phyloP scores from a whole-genome alignment of 2,329 filamentous ascomycete species.

The Alternaria rosae region DNA sequence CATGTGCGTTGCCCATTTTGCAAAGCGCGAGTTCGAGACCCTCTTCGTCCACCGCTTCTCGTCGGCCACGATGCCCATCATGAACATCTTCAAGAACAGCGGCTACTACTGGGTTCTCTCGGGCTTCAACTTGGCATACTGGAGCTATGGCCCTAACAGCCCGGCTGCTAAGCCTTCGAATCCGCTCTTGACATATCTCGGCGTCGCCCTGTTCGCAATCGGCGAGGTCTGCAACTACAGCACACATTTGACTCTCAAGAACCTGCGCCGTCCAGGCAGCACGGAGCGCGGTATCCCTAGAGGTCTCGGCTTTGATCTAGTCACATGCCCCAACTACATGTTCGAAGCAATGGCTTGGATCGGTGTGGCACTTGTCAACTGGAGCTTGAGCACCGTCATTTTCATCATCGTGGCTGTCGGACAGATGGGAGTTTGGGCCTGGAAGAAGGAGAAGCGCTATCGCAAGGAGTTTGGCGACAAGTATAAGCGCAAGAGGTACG shows the following conservation, averaged over 20 bases:
- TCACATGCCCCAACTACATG: conserved; percentile 98
- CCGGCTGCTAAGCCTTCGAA: conserved; percentile 65
- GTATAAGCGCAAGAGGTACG: conserved; percentile 93
- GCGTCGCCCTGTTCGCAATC: conserved; percentile 74
- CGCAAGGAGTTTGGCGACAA: conserved; percentile 89
- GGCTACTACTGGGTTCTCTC: conserved; percentile 91
- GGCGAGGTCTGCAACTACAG: conserved; percentile 82
- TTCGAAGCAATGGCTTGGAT: conserved; percentile 90
- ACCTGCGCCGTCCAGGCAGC: conserved; percentile 78
- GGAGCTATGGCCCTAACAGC: conserved; percentile 80
- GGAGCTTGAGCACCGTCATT: conserved; percentile 77
- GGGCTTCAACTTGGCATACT: conserved; percentile 81
- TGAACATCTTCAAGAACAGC: conserved; percentile 94
- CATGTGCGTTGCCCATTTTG: conserved; percentile 82
- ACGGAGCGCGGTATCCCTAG: conserved; percentile 84
- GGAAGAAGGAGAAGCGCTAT: conserved; percentile 90
- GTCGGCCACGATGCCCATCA: conserved; percentile 87
- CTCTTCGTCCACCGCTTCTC: conserved; percentile 95
- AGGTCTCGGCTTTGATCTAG: conserved; percentile 82
- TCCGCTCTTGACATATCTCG: conserved; percentile 61
- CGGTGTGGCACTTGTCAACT: conserved; percentile 79
- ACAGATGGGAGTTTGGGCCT: conserved; percentile 88
- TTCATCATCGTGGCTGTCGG: conserved; percentile 76
- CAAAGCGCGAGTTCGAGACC: conserved; percentile 95
- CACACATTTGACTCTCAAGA: conserved; percentile 79